These are phyloP conservation scores for Effrenium voratum DNA, from an alignment of 73 alveolate species.

Conservation along the genomic window DNA sequence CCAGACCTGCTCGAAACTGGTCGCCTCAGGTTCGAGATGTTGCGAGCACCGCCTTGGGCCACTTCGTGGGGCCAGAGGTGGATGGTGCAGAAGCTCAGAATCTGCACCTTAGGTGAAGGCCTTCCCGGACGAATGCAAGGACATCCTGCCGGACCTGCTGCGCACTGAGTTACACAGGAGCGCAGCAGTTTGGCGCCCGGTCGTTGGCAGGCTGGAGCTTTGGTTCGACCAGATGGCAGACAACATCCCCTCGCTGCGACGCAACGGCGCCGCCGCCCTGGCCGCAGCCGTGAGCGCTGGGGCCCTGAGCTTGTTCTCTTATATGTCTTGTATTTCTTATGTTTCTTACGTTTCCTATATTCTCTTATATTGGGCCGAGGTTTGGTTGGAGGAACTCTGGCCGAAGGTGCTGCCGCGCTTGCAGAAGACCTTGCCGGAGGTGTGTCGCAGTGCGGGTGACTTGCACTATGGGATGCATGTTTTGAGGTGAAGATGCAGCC, in stretches of 20 bases:
- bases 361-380: too few relatives aligned
- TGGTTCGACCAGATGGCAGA: slow-evolving; percentile 88
- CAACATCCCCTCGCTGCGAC: slow-evolving; percentile 87
- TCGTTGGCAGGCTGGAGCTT: slow-evolving; percentile 48
- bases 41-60: slow-evolving; percentile 95
- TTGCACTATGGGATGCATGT: background rate
- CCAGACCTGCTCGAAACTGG: background rate
- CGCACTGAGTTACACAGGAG: background rate
- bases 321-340: background rate
- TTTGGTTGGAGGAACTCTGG: slow-evolving; percentile 70
- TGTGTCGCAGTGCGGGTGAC: background rate
- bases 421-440: slow-evolving; percentile 73
- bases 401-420: slow-evolving; percentile 38
- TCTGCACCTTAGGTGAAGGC: slow-evolving; percentile 7
- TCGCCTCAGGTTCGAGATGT: slow-evolving; percentile 95
- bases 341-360: too few relatives aligned
- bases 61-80: slow-evolving; percentile 52
- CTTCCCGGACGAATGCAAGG: slow-evolving; percentile 94
- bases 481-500: slow-evolving; percentile 55
- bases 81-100: too few relatives aligned
- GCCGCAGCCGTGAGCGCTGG: slow-evolving; percentile 29
- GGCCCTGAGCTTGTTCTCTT: background rate
- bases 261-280: slow-evolving; percentile 61
- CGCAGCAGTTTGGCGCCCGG: background rate
- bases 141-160: slow-evolving; percentile 20